Conservation (phyloP, 208 protist species). For the Lotmaria passim region DNA sequence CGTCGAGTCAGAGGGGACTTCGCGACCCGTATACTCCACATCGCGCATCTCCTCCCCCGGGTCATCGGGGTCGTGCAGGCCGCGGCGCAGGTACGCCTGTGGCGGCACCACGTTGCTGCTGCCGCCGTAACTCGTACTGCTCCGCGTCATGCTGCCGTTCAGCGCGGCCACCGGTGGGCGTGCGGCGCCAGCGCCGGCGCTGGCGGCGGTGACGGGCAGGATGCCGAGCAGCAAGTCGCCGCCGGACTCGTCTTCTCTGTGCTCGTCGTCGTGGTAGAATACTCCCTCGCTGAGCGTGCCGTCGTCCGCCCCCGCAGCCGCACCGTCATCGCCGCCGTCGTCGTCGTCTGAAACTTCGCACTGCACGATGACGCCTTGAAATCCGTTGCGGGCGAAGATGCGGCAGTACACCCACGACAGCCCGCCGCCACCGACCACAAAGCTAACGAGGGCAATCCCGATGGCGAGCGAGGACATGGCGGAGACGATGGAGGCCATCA, state of each 20-base stretch:
- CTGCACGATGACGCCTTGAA: conserved; percentile 84
- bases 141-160: too few relatives aligned
- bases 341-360: conserved; percentile 50
- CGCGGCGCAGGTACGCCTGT: conserved; percentile 9
- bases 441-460: conserved; percentile 58
- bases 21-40: conserved; percentile 14
- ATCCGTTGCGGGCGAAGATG: conserved; percentile 70
- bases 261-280: conserved; percentile 55
- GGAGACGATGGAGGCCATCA: conserved; percentile 65
- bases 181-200: neutral
- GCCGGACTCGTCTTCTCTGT: conserved; percentile 25
- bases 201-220: conserved; percentile 27
- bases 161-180: too few relatives aligned
- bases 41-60: conserved; percentile 16
- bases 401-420: conserved; percentile 82
- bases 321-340: conserved; percentile 20
- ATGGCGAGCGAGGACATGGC: conserved; percentile 68
- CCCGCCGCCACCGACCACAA: conserved; percentile 53
- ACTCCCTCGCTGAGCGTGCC: conserved; percentile 52
- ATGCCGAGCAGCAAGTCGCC: conserved; percentile 68
- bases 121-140: neutral
- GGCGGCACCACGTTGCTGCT: neutral
- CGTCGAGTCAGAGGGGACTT: neutral
- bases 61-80: conserved; percentile 5
- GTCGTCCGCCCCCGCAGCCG: conserved; percentile 14